These are phyloP conservation scores for Epichloe sp. DNA, from an alignment of 2,329 filamentous ascomycete species.

Conservation along the genomic window DNA sequence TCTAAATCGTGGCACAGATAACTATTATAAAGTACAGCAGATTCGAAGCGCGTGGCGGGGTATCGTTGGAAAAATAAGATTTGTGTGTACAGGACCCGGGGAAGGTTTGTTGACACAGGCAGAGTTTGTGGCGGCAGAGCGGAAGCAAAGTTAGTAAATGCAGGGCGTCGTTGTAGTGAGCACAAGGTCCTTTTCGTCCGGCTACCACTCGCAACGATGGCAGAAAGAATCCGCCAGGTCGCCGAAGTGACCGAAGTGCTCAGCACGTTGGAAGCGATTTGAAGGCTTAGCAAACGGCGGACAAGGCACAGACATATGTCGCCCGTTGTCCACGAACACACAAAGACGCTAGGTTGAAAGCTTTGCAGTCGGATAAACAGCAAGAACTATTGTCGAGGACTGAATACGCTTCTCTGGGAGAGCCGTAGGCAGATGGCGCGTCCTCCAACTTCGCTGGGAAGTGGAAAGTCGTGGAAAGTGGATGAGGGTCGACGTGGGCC, in stretches of 20 bases:
- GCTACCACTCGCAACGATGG: not conserved
- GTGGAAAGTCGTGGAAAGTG: constrained; percentile 5
- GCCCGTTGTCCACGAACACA: not conserved
- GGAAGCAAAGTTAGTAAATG: not conserved
- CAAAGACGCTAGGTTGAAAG: not conserved
- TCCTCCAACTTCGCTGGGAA: constrained; percentile 2
- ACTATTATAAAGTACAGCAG: not conserved
- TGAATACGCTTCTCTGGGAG: not conserved
- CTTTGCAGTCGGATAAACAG: not conserved
- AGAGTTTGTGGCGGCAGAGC: not conserved
- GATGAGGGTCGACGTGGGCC: not conserved
- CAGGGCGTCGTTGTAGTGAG: not conserved
- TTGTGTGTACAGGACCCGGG: not conserved
- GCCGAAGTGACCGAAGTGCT: not conserved
- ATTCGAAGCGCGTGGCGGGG: not conserved
- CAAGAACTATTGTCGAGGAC: not conserved
- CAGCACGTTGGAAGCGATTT: not conserved
- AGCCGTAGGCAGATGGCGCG: not conserved
- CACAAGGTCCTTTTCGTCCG: not conserved
- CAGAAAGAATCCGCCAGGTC: not conserved
- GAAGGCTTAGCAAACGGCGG: not conserved
- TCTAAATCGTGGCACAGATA: not conserved
- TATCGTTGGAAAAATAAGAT: not conserved
- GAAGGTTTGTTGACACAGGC: not conserved
- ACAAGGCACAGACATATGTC: not conserved